Conservation (phyloP, 164 flowering plant species). For the Tinospora cordifolia region DNA sequence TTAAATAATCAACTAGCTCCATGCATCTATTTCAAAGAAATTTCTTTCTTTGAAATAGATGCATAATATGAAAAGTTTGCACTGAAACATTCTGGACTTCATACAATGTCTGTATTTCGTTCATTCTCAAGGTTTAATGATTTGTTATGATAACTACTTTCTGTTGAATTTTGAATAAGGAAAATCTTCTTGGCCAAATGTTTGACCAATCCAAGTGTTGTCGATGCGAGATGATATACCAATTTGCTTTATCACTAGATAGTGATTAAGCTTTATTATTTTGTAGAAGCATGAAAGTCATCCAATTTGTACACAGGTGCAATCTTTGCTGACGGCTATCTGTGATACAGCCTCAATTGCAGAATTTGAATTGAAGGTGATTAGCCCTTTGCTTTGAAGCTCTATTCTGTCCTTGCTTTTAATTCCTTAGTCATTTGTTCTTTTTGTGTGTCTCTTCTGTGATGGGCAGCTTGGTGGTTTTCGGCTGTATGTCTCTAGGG, state of each 20-base stretch:
- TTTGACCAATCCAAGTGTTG: not conserved
- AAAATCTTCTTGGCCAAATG: not conserved
- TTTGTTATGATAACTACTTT: not conserved
- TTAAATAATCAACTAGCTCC: not conserved
- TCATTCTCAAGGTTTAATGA: not conserved
- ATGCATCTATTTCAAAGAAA: not conserved
- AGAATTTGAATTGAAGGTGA: constrained; percentile 74
- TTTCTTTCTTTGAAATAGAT: too few relatives aligned
- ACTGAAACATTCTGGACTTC: too few relatives aligned
- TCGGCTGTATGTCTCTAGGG: constrained; percentile 48
- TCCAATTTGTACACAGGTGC: constrained; percentile 36
- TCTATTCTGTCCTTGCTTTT: constrained; percentile 3
- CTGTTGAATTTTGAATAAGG: not conserved
- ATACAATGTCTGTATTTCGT: too few relatives aligned
- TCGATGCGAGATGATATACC: not conserved
- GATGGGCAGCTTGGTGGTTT: constrained; percentile 55
- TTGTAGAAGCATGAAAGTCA: not conserved
- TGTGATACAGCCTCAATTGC: constrained; percentile 72
- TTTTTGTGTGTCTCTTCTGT: constrained; percentile 5
- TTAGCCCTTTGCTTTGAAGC: constrained; percentile 8
- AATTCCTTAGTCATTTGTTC: not conserved
- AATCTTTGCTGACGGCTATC: constrained; percentile 49
- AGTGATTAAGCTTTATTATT: not conserved
- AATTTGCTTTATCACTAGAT: not conserved
- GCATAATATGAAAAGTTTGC: too few relatives aligned